Conservation (phyloP, 805 yeast genomes). For the Cyberlindnera meyerae region DNA sequence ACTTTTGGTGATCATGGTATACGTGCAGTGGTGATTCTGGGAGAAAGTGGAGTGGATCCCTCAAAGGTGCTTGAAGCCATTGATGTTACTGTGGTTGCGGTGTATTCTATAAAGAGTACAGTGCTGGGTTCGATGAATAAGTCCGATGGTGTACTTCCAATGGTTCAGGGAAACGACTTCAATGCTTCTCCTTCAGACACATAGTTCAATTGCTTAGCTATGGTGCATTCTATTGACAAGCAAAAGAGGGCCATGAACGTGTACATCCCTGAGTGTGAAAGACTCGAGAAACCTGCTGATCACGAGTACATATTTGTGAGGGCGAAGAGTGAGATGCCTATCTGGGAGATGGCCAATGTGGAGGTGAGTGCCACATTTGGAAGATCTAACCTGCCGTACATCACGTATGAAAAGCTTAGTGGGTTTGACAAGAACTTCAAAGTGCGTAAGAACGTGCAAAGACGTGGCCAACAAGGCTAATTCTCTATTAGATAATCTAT, state of each 20-base stretch:
- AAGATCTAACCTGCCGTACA: constrained; percentile 37
- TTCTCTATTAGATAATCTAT: too few species aligned
- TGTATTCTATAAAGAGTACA: constrained; percentile 20
- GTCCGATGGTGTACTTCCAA: constrained; percentile 3
- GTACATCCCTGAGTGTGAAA: constrained; percentile 42
- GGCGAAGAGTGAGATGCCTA: constrained; percentile 65
- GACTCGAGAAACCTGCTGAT: constrained; percentile 17
- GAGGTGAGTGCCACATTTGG: constrained; percentile 17
- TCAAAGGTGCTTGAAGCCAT: constrained; percentile 31
- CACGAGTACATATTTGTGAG: constrained; percentile 41
- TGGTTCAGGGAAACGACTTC: constrained; percentile 14
- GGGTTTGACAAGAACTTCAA: constrained; percentile 54
- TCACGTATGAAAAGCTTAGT: constrained; percentile 33
- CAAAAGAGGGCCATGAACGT: constrained; percentile 40
- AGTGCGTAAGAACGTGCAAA: constrained; percentile 49
- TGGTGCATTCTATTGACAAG: constrained; percentile 62
- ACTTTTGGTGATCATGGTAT: constrained; percentile 36
- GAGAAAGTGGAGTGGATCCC: constrained; percentile 29
- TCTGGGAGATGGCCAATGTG: constrained; percentile 40
- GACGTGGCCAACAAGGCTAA: constrained; percentile 42
- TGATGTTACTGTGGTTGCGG: constrained; percentile 33
- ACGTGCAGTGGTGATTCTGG: constrained; percentile 32
- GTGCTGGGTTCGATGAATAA: constrained; percentile 6
- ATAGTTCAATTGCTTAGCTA: constrained; percentile 46
- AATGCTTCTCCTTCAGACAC: constrained; percentile 3